phyloP scores from a whole-genome alignment of 495 filamentous ascomycete genomes.

The Pseudevernia furfuracea region DNA sequence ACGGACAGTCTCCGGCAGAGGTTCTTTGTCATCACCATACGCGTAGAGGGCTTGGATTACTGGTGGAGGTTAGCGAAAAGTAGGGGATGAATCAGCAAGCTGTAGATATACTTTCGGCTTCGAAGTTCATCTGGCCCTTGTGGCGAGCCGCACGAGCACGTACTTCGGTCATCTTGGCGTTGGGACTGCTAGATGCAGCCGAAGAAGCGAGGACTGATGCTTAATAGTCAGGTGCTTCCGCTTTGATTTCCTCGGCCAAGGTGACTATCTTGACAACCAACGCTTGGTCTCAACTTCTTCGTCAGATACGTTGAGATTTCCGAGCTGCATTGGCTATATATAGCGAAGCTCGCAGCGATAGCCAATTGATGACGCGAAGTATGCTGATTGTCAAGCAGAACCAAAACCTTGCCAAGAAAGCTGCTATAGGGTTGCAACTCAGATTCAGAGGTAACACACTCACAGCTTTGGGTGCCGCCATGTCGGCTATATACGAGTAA shows the following conservation, averaged over 20 bases:
- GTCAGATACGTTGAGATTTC: not conserved
- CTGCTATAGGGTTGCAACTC: not conserved
- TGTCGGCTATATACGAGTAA: not conserved
- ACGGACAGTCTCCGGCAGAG: slow-evolving; percentile 73
- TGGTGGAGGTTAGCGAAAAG: slow-evolving; percentile 30
- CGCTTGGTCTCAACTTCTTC: not conserved
- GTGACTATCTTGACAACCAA: not conserved
- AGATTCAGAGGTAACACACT: not conserved
- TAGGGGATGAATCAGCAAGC: not conserved
- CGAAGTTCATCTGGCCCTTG: slow-evolving; percentile 84
- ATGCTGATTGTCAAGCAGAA: not conserved
- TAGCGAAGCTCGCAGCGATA: not conserved
- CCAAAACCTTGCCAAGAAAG: not conserved
- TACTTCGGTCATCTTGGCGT: slow-evolving; percentile 51
- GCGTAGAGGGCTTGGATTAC: slow-evolving; percentile 78
- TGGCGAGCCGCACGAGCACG: slow-evolving; percentile 70
- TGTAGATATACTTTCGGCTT: slow-evolving; percentile 59
- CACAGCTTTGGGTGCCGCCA: not conserved
- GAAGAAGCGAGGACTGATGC: not conserved
- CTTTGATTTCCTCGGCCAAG: not conserved
- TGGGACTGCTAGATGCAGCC: not conserved
- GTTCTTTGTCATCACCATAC: slow-evolving; percentile 65
- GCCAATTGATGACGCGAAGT: not conserved
- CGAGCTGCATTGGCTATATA: not conserved
- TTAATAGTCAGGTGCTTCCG: not conserved